Base-by-base conservation (phyloP, 2,329 filamentous ascomycete genomes). In the Pestalotiopsis sp. region DNA sequence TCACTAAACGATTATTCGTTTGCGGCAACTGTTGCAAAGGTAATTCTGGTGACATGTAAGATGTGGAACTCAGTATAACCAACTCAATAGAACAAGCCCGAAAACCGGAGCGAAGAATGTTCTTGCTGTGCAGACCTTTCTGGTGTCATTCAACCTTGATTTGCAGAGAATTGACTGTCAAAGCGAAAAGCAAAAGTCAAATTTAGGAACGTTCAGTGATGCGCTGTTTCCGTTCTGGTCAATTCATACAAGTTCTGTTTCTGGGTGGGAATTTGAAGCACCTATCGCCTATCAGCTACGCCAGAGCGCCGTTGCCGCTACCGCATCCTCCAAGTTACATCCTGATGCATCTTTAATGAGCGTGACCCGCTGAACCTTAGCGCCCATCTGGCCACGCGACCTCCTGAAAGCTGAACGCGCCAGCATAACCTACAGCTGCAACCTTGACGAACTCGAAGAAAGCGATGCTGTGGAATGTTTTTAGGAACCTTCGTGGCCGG, bases 401-500 rank as follows among this genome's bases (percentile, higher is more conserved):
- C 63, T 65, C 11, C 62, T 26, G 14, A 59, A 48, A 22, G 65
- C 30, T n/a, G 64, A n/a, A 17, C 44, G 24, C 22, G 24, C 22
- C 61, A 22, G 4, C 26, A 55, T 59, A 14, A 30, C 24, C 20
- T 5, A 44, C 55, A 20, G 17, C 35, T 38, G 30, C 11, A 17
- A 24, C 60, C 17, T 52, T 48, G 30, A 30, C 62, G 35, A 14
- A 20, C 26, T 20, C 39, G 17, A 13, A 48, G 22, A 52, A 62
- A n/a, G 17, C 55, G 14, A 84, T 84, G 82, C 73, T 82, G 68
- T 77, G 77, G 75, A 72, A 69, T 66, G 63, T 74, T 40, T 74
- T 82, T 70, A 81, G 77, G 67, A 74, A 76, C 44, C 70, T 77
- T 68, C 78, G 81, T 74, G 74, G 79, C 76, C 78, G 80, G 80